Conservation (phyloP, 2,329 filamentous ascomycete genomes). For the Pseudonectria buxi region DNA sequence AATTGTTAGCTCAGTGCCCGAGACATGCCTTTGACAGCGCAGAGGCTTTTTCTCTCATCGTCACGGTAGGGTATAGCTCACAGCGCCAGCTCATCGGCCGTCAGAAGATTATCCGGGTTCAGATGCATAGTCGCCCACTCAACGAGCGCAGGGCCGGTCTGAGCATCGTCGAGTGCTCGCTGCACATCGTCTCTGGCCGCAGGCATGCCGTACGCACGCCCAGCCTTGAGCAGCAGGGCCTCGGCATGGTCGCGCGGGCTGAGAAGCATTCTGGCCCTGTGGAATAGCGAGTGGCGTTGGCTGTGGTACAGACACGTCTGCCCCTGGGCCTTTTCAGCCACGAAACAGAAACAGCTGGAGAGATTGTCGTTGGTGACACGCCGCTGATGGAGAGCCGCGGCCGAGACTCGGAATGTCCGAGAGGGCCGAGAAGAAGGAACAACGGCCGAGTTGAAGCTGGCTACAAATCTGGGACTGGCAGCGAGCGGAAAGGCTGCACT, state of each 20-base stretch:
- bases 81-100: slow-evolving; percentile 47
- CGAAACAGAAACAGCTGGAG: background rate
- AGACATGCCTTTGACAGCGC: slow-evolving; percentile 36
- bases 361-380: too few relatives aligned
- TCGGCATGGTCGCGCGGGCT: slow-evolving; percentile 24
- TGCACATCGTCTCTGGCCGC: slow-evolving; percentile 31
- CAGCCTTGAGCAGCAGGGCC: slow-evolving; percentile 27
- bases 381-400: too few relatives aligned
- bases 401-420: too few relatives aligned
- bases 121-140: slow-evolving; percentile 47
- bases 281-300: slow-evolving; percentile 28
- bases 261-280: slow-evolving; percentile 24
- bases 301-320: slow-evolving; percentile 9
- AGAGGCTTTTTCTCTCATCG: too few relatives aligned
- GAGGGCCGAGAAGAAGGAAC: too few relatives aligned
- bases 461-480: too few relatives aligned
- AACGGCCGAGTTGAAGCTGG: too few relatives aligned
- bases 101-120: slow-evolving; percentile 44
- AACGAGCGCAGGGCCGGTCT: slow-evolving; percentile 29
- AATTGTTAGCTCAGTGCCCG: slow-evolving; percentile 7
- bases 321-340: slow-evolving; percentile 13
- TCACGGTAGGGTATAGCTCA: too few relatives aligned
- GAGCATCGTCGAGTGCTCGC: slow-evolving; percentile 28
- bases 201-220: slow-evolving; percentile 26
- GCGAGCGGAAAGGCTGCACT: too few relatives aligned